Percentiles rank a stretch among this genome's conserved stretches.
Conservation (phyloP, 495 filamentous ascomycete species). For the Aspergillus avenaceus region DNA sequence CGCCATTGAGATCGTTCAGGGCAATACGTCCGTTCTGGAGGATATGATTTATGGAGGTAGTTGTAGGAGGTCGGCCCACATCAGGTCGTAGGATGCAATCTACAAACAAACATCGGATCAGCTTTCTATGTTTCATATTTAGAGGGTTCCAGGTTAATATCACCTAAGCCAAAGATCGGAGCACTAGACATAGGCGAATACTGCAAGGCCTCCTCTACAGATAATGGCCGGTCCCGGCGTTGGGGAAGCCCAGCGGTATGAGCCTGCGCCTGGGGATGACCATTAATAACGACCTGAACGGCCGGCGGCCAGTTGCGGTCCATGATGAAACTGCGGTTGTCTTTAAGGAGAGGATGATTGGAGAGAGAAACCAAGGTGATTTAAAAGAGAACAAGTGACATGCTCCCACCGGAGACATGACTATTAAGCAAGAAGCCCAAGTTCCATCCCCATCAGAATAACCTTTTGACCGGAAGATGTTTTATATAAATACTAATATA, state of each 20-base stretch:
- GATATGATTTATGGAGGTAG: slow-evolving; percentile 43
- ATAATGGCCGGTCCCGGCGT: slow-evolving; percentile 43
- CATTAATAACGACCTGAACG: slow-evolving; percentile 45
- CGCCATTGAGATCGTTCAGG: slow-evolving; percentile 35
- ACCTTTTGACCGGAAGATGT: background rate
- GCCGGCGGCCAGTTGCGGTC: slow-evolving; percentile 38
- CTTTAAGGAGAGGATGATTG: slow-evolving; percentile 13
- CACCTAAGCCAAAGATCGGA: slow-evolving; percentile 80
- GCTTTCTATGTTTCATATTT: slow-evolving; percentile 13
- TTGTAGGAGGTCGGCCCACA: slow-evolving; percentile 38
- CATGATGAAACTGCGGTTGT: slow-evolving; percentile 26
- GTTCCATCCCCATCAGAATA: slow-evolving; percentile 9
- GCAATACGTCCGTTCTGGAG: slow-evolving; percentile 42
- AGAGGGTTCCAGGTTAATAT: slow-evolving; percentile 15
- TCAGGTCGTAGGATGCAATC: slow-evolving; percentile 38
- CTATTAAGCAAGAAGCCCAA: slow-evolving; percentile 17
- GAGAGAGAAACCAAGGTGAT: slow-evolving; percentile 29
- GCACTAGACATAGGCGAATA: slow-evolving; percentile 90
- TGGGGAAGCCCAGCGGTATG: slow-evolving; percentile 27
- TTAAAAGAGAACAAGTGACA: slow-evolving; percentile 41
- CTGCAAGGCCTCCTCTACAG: slow-evolving; percentile 80
- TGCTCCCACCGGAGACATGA: slow-evolving; percentile 52
- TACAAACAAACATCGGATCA: slow-evolving; percentile 21
- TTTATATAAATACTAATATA: too few species aligned
- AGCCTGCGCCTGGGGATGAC: slow-evolving; percentile 26